Conservation (phyloP, 768 basidiomycete genomes). For the Pleurotus cornucopiae region DNA sequence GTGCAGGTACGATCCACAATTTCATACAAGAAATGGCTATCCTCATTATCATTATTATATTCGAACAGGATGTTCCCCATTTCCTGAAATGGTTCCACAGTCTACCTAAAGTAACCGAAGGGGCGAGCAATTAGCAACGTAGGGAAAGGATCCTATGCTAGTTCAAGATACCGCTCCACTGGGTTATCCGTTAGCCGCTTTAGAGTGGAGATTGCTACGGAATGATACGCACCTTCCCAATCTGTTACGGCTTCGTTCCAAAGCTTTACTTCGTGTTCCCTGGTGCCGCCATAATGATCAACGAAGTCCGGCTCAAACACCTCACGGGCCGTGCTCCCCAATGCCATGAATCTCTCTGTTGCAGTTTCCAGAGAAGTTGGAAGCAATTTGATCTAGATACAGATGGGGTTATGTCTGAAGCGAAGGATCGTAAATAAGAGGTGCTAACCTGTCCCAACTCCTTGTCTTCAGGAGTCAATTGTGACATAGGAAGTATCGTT, state of each 20-base stretch:
- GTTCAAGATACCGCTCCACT: slow-evolving; percentile 87
- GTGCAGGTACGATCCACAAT: slow-evolving; percentile 39
- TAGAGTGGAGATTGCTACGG: slow-evolving; percentile 1
- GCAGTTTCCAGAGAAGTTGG: slow-evolving; percentile 79
- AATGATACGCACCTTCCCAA: slow-evolving; percentile 74
- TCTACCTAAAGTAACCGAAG: slow-evolving; percentile 14
- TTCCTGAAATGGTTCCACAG: slow-evolving; percentile 64
- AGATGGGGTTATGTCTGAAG: not conserved
- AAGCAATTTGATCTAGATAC: slow-evolving; percentile 60
- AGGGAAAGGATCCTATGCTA: slow-evolving; percentile 39
- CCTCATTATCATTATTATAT: not conserved
- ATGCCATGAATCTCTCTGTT: slow-evolving; percentile 73
- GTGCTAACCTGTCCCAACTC: slow-evolving; percentile 47
- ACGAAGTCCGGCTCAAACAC: slow-evolving; percentile 88
- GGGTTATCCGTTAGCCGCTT: slow-evolving; percentile 11
- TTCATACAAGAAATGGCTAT: slow-evolving; percentile 1
- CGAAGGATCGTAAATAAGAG: slow-evolving; percentile 4
- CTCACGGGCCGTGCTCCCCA: slow-evolving; percentile 79
- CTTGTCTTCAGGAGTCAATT: slow-evolving; percentile 52
- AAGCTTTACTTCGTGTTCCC: slow-evolving; percentile 81
- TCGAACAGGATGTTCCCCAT: slow-evolving; percentile 61
- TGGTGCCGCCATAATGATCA: slow-evolving; percentile 93
- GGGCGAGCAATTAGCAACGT: not conserved
- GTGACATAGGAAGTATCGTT: slow-evolving; percentile 65
- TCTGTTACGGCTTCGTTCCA: slow-evolving; percentile 90